phyloP scores from a whole-genome alignment of 2,329 filamentous ascomycete genomes.

The Ophiostoma angusticollis region DNA sequence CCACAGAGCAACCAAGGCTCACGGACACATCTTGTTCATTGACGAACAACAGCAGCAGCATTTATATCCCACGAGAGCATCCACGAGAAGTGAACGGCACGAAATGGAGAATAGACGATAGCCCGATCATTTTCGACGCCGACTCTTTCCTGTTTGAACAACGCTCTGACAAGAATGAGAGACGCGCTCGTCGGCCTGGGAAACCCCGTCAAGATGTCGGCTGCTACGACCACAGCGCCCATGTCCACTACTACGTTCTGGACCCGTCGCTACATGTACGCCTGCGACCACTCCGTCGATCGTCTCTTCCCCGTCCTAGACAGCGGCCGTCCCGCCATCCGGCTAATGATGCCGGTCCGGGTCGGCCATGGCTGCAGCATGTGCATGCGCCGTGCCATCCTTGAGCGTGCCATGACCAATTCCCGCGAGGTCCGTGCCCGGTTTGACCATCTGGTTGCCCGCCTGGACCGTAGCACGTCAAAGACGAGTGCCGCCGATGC shows the following conservation, averaged over 20 bases:
- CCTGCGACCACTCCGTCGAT: slow-evolving; percentile 5
- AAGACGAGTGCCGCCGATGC: too few relatives aligned
- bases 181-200: too few relatives aligned
- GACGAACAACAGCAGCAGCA: neutral
- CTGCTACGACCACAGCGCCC: neutral
- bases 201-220: too few relatives aligned
- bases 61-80: too few relatives aligned
- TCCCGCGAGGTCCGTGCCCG: neutral
- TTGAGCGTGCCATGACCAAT: neutral
- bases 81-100: too few relatives aligned
- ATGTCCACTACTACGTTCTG: neutral
- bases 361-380: neutral
- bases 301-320: slow-evolving; percentile 1
- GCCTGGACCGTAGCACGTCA: neutral
- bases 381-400: neutral
- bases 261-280: slow-evolving; percentile 7
- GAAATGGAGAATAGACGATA: too few relatives aligned
- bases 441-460: neutral
- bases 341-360: neutral
- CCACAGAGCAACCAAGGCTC: too few relatives aligned
- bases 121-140: too few relatives aligned
- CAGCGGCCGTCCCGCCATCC: too few relatives aligned
- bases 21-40: too few relatives aligned
- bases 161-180: too few relatives aligned
- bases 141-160: too few relatives aligned